A percentile compares a stretch with the other conserved stretches of the same genome.
Evolutionary conservation across 2,329 filamentous ascomycete genomes (phyloP).

Genomic region (Chrysosporium keratinophilum): DNA sequence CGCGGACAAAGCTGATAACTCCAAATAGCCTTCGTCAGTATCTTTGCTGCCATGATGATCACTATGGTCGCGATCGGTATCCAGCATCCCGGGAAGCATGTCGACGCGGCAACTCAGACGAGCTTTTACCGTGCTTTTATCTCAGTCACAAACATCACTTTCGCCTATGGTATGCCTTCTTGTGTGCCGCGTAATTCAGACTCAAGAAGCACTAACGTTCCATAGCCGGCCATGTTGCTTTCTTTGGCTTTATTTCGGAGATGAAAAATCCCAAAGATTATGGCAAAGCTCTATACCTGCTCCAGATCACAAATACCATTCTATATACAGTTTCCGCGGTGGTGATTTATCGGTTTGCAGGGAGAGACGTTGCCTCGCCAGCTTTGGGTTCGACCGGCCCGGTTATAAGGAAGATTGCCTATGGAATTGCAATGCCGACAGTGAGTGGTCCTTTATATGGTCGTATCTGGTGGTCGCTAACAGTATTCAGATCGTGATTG

Average conservation of each 20-base stretch:
- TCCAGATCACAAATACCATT: conserved; percentile 49
- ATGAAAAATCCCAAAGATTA: conserved; percentile 52
- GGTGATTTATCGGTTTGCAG: conserved; percentile 59
- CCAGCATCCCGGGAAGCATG: conserved; percentile 31
- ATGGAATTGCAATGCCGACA: conserved; percentile 58
- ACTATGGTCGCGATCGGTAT: conserved; percentile 58
- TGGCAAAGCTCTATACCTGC: conserved; percentile 51
- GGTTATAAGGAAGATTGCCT: conserved; percentile 53
- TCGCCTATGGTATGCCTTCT: conserved; percentile 50
- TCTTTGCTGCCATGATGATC: conserved; percentile 53
- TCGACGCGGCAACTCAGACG: conserved; percentile 33
- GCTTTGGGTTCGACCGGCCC: conserved; percentile 53
- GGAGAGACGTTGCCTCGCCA: conserved; percentile 51
- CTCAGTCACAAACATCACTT: conserved; percentile 57
- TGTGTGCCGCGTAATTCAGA: conserved; percentile 14
- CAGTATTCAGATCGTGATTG: conserved; percentile 48
- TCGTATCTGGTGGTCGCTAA: neutral
- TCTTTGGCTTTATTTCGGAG: conserved; percentile 57
- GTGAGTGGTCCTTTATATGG: conserved; percentile 19
- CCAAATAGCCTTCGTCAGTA: conserved; percentile 48
- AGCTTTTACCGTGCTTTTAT: conserved; percentile 48
- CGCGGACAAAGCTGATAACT: neutral
- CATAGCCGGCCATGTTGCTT: conserved; percentile 52
- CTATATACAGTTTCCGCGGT: conserved; percentile 57
- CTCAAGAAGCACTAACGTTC: conserved; percentile 7